Conservation (phyloP, 345 rosid species). For the Citrus inodora region DNA sequence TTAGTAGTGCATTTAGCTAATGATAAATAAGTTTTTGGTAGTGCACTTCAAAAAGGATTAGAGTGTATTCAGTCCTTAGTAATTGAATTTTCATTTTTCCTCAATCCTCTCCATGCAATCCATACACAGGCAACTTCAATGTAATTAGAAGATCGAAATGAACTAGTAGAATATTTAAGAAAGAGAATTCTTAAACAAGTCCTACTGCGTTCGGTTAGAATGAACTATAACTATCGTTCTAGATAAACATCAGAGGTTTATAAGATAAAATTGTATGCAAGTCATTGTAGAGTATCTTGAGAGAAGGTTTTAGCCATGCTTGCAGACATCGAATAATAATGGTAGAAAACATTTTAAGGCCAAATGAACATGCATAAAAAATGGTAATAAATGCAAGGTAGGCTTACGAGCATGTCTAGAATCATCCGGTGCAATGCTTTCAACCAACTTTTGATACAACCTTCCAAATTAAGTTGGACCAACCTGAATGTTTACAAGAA, state of each 20-base stretch:
- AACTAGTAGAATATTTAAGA: no score
- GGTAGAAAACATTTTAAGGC: no score
- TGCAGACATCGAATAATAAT: neutral
- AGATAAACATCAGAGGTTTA: no score
- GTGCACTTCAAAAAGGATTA: neutral
- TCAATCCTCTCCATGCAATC: neutral
- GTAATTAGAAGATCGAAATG: neutral
- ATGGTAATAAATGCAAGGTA: neutral
- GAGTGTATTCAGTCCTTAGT: neutral
- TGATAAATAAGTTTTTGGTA: neutral
- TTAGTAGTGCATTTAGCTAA: neutral
- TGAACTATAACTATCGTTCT: no score
- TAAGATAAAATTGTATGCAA: no score
- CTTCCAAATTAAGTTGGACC: no score
- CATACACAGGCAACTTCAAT: neutral
- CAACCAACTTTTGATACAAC: conserved; percentile 28
- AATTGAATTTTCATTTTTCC: no score
- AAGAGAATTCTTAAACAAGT: no score
- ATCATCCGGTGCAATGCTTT: conserved; percentile 36
- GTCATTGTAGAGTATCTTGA: neutral
- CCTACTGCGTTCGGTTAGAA: no score
- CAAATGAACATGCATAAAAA: no score
- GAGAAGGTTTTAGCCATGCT: neutral
- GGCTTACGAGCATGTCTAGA: conserved; percentile 33
- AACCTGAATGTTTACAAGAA: no score